A percentile compares a stretch with the other conserved stretches of the same genome.
These are phyloP conservation scores for Paracoccidioides lutzii DNA, from an alignment of 2,329 filamentous ascomycete genomes.

Conservation along the genomic window DNA sequence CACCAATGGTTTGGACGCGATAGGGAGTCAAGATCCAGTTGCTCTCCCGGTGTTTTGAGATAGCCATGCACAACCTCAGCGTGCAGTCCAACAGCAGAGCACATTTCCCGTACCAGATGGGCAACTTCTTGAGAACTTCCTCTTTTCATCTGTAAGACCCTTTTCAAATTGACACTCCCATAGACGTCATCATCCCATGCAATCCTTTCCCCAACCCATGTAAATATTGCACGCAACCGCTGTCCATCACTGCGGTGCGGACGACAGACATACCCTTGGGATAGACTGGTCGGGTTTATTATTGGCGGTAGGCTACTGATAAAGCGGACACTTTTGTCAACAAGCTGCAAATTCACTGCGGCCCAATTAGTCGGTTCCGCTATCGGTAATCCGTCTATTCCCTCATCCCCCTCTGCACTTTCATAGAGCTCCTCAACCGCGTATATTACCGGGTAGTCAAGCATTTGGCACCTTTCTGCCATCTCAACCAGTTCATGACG, in stretches of 20 bases:
- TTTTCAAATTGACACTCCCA: slow-evolving; percentile 60
- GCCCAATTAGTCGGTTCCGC: slow-evolving; percentile 69
- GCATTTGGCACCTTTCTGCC: slow-evolving; percentile 82
- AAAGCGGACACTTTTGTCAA: slow-evolving; percentile 93
- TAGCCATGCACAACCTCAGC: slow-evolving; percentile 82
- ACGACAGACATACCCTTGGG: slow-evolving; percentile 83
- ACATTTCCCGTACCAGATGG: slow-evolving; percentile 83
- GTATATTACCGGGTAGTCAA: slow-evolving; percentile 77
- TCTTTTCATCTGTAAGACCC: slow-evolving; percentile 71
- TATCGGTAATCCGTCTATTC: slow-evolving; percentile 72
- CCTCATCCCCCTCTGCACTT: slow-evolving; percentile 79
- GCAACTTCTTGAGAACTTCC: slow-evolving; percentile 86
- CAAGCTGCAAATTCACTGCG: slow-evolving; percentile 64
- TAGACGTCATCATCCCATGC: slow-evolving; percentile 90
- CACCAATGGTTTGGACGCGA: slow-evolving; percentile 94
- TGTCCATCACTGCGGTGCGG: slow-evolving; percentile 93
- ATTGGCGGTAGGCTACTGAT: slow-evolving; percentile 69
- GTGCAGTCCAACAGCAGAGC: slow-evolving; percentile 71
- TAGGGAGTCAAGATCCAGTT: slow-evolving; percentile 64
- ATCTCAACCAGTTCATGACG: slow-evolving; percentile 75
- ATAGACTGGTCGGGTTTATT: slow-evolving; percentile 68
- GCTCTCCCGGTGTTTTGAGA: slow-evolving; percentile 78
- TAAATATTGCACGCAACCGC: slow-evolving; percentile 85
- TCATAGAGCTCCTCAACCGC: slow-evolving; percentile 82
- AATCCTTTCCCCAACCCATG: slow-evolving; percentile 91